These are phyloP conservation scores for Thalassiosira exigua DNA, from an alignment of 352 stramenopile genomes.

Conservation along the genomic window DNA sequence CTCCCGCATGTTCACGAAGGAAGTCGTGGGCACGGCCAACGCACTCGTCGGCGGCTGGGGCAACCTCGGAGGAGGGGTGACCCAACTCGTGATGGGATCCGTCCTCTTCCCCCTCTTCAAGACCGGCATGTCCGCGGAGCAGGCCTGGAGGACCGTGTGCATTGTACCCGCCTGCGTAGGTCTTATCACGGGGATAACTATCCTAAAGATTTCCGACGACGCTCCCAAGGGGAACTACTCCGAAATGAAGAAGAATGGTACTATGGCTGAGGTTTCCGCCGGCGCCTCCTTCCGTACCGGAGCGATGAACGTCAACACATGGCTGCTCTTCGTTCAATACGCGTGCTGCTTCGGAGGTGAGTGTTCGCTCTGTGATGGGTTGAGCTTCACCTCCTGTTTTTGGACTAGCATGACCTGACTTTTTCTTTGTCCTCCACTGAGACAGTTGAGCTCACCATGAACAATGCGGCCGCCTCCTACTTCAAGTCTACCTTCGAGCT, in stretches of 20 bases:
- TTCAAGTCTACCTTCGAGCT: constrained; percentile 91
- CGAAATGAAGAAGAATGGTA: constrained; percentile 87
- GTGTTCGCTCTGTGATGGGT: no score
- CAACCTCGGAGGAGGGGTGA: constrained; percentile 90
- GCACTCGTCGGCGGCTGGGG: constrained; percentile 91
- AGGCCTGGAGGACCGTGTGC: constrained; percentile 91
- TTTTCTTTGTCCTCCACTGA: no score
- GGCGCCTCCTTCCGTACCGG: constrained; percentile 79
- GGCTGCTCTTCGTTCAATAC: constrained; percentile 93
- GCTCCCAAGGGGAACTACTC: constrained; percentile 92
- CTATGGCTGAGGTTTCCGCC: constrained; percentile 81
- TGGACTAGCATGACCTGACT: no score
- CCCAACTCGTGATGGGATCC: constrained; percentile 89
- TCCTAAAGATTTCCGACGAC: constrained; percentile 88
- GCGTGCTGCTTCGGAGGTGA: constrained; percentile 92
- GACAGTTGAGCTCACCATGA: constrained; percentile 95
- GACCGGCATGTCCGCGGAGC: constrained; percentile 73
- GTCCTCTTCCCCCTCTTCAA: constrained; percentile 90
- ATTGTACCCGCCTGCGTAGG: constrained; percentile 90
- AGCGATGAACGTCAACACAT: constrained; percentile 89
- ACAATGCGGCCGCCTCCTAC: constrained; percentile 94
- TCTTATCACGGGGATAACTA: constrained; percentile 85
- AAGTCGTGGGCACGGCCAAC: constrained; percentile 93
- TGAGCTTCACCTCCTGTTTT: no score
- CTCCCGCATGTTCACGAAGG: constrained; percentile 92